A percentile compares a stretch with the other conserved stretches of the same genome.
Conservation (phyloP, 2,329 filamentous ascomycete species). For the Ceratocystis lukuohia region DNA sequence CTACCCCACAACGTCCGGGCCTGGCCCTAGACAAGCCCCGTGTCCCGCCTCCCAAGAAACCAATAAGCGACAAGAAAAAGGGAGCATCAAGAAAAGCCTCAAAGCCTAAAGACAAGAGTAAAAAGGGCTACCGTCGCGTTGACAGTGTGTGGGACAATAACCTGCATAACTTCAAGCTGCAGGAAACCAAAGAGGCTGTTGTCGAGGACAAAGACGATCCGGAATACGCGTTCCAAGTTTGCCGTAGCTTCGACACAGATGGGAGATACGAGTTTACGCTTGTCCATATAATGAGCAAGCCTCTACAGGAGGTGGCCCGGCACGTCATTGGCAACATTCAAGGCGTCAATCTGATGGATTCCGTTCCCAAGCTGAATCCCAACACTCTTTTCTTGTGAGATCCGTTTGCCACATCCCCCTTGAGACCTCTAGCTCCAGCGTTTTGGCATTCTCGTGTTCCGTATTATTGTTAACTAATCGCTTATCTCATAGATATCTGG, state of each 20-base stretch:
- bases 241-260: constrained; percentile 30
- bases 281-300: constrained; percentile 76
- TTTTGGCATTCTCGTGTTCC: neutral
- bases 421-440: neutral
- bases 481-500: constrained; percentile 48
- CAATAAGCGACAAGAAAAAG: neutral
- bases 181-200: constrained; percentile 37
- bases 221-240: neutral
- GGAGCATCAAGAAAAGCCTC: neutral
- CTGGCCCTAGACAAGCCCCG: no score
- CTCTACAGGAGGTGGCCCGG: constrained; percentile 50
- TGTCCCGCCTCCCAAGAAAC: no score
- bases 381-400: constrained; percentile 54
- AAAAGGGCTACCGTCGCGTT: constrained; percentile 29
- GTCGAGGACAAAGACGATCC: constrained; percentile 27
- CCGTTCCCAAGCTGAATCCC: constrained; percentile 59
- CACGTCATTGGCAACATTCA: constrained; percentile 29
- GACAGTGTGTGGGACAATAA: constrained; percentile 41
- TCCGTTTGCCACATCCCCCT: neutral
- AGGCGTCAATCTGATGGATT: constrained; percentile 63
- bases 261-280: constrained; percentile 61
- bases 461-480: neutral
- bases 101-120: constrained; percentile 21
- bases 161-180: constrained; percentile 40
- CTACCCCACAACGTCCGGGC: no score